Base-by-base conservation (phyloP, 1,139 yeast species). In the Geotrichum restrictum region DNA sequence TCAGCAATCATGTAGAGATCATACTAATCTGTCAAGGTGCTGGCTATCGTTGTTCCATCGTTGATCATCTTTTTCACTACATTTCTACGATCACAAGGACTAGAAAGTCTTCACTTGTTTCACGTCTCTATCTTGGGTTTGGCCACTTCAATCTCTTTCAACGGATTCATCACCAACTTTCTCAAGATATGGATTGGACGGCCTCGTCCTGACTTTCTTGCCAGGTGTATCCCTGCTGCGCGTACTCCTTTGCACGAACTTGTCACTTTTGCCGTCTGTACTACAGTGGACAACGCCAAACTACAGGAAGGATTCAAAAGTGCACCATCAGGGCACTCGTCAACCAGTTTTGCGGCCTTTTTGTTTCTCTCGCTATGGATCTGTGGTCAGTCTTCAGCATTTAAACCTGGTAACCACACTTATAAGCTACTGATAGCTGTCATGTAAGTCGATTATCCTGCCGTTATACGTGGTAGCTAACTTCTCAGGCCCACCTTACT, bases 291-390 rank as follows among this genome's bases (percentile, higher is more conserved):
- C 48, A 44, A 51, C 37, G 53, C 39, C 8, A 61, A 70, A 19
- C 64, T 54, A 7, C 31, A 69, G 33, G 95, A 87, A 62, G 95
- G 95, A 0, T 76, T 84, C 72, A 79, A 87, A 63, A 81, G 89
- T 6, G 83, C 91, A 0, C 95, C 95, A 0, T 82, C 89, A 1
- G 95, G 95, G 8, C 95, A 87, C 64, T 77, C 91, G 0, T 80
- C 89, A 8, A 71, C 81, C 56, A 75, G 88, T 31, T 87, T 86
- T 66, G 72, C 86, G 0, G 84, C 88, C 1, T 72, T 85, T 54
- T 77, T 79, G n/a, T 86, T 75, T 64, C 68, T 82, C 37, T 68
- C 83, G 0, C 66, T 85, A 51, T 86, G 89, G 88, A 60, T 84
- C 16, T 66, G 74, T 41, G 85, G 84, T 5, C 87, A 83, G 63